Base-by-base conservation (phyloP, 345 rosid species). In the Dovyalis caffra region DNA sequence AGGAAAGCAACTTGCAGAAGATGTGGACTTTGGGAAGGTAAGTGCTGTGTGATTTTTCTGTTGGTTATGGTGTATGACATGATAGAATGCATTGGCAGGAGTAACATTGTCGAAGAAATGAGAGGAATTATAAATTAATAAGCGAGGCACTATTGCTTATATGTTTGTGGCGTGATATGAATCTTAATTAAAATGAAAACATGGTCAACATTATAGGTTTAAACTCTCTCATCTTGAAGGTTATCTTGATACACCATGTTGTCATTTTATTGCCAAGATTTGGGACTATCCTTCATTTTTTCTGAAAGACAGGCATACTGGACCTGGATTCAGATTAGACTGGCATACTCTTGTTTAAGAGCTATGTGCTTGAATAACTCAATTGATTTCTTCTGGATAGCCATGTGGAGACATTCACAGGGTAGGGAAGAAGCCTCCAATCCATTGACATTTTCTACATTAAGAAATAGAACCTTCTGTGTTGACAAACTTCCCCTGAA, bases 1-100 rank as follows among this genome's bases (percentile, higher is more conserved):
- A 35, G 92, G 94, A 82, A 91, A 86, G 86, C 88, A 88, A 82
- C 84, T 95, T 73, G 95, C 88, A 56, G 95, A 90, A 77, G 97
- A 91, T 90, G 90, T 95, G 53, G 87, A 91, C 83, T 95, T 95
- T 79, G 86, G 82, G 81, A 85, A 91, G 88, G 99, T 83, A 71
- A 75, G 84, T 75, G 35, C 25, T 62, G 61, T 37, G 69, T n/a
- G 23, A 32, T 40, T 69, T 57, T 25, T 33, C 28, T 21, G 20
- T 40, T 18, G 61, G 61, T 7, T 9, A 20, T 56, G 61, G n/a
- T 7, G 61, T 7, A 57, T 43, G 47, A 43, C 63, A 34, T 32
- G 32, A 65, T 43, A 26, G 53, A 29, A 43, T 43, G 49, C 62
- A n/a, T 18, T 28, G 3, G 33, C 18, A 28, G 53, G 45, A 35